Conservation (phyloP, 169 alveolate genomes). For the Besnoitia besnoiti region DNA sequence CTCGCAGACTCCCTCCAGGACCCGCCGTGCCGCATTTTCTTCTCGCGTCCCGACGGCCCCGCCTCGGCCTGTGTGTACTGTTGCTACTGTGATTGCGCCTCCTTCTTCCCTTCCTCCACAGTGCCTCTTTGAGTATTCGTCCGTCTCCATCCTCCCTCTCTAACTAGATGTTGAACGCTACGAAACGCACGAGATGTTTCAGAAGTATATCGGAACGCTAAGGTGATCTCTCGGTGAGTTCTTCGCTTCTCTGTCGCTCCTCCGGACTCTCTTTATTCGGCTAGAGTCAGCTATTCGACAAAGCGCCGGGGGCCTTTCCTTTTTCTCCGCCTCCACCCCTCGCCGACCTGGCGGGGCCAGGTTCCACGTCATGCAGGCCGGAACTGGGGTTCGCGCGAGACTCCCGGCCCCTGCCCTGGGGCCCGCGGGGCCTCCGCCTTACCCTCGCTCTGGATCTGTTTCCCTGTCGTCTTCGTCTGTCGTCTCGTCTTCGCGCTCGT, state of each 20-base stretch:
- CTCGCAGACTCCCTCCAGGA: neutral
- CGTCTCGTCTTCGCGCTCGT: no score
- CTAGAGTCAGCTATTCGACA: neutral
- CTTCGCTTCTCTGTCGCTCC: neutral
- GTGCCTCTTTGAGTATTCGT: no score
- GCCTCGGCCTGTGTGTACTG: neutral
- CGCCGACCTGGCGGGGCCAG: neutral
- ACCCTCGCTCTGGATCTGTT: no score
- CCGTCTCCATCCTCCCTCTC: neutral
- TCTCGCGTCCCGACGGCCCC: neutral
- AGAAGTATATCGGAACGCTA: no score
- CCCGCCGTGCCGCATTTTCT: neutral
- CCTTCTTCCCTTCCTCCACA: neutral
- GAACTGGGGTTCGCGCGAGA: neutral
- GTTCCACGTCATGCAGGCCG: neutral
- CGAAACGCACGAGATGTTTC: no score
- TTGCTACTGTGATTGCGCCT: neutral
- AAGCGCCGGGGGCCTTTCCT: neutral
- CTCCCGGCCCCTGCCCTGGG: no score
- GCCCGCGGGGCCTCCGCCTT: no score
- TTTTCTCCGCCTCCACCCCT: neutral
- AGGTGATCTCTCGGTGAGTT: neutral
- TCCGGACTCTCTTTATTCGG: neutral
- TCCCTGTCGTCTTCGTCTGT: no score
- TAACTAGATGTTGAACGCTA: neutral